Evolutionary conservation across 129 eudicot species (phyloP).

Genomic region (Erigeron canadensis): DNA sequence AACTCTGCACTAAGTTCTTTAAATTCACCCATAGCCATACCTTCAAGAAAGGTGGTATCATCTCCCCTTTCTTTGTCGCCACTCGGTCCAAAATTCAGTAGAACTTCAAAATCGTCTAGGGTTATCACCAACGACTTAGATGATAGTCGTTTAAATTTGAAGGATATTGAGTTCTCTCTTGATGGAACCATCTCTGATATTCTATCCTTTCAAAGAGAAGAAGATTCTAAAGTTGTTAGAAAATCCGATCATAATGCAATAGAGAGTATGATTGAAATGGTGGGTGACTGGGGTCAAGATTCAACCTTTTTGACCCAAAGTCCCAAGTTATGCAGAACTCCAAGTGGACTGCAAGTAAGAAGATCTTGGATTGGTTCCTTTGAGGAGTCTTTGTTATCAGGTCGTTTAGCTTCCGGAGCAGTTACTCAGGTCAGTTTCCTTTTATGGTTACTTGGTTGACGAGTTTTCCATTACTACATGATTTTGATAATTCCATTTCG

Average conservation of each 20-base stretch:
- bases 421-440: constrained; percentile 62
- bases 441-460: neutral
- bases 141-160: constrained; percentile 45
- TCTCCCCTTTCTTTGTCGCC: constrained; percentile 78
- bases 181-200: constrained; percentile 46
- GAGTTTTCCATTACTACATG: constrained; percentile 1
- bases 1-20: constrained; percentile 25
- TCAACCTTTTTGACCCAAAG: constrained; percentile 36
- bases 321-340: constrained; percentile 56
- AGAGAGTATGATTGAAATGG: constrained; percentile 40
- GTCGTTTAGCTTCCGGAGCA: constrained; percentile 76
- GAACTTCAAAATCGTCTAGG: constrained; percentile 35
- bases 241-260: constrained; percentile 43
- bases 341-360: constrained; percentile 77
- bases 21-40: constrained; percentile 39
- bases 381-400: constrained; percentile 96
- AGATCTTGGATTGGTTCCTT: constrained; percentile 97
- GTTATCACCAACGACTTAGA: constrained; percentile 40
- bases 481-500: constrained; percentile 8
- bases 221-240: constrained; percentile 34
- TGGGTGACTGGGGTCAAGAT: constrained; percentile 46
- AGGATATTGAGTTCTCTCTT: constrained; percentile 66
- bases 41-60: constrained; percentile 43
- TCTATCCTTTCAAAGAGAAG: constrained; percentile 41
- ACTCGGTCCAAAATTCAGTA: constrained; percentile 66